Conservation (phyloP, 2,329 filamentous ascomycete genomes). For the Coleophoma cylindrospora region DNA sequence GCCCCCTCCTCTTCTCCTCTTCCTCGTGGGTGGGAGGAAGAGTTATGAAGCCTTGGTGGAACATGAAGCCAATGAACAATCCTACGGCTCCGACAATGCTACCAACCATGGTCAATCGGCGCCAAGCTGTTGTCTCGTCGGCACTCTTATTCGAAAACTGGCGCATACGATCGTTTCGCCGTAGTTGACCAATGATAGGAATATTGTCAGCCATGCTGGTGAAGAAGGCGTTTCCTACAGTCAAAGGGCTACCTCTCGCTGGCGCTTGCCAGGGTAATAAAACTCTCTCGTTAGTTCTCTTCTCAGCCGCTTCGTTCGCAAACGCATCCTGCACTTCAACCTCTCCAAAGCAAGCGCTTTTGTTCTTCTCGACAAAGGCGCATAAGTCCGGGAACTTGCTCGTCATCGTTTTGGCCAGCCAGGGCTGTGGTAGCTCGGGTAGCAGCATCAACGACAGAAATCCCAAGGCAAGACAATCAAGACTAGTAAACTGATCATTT, state of each 20-base stretch:
- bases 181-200: constrained; percentile 20
- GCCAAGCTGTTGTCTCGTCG: constrained; percentile 16
- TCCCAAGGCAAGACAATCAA: constrained; percentile 78
- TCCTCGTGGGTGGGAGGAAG: constrained; percentile 9
- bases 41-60: constrained; percentile 26
- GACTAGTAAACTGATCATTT: constrained; percentile 45
- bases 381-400: constrained; percentile 40
- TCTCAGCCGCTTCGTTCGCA: constrained; percentile 2
- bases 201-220: constrained; percentile 21
- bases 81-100: constrained; percentile 22
- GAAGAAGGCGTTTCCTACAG: constrained; percentile 20
- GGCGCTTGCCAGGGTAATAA: constrained; percentile 25
- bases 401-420: constrained; percentile 53
- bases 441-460: constrained; percentile 72
- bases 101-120: constrained; percentile 15
- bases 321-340: constrained; percentile 22
- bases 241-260: constrained; percentile 18
- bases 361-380: constrained; percentile 36
- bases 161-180: constrained; percentile 20
- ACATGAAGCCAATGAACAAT: constrained; percentile 24
- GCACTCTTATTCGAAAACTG: constrained; percentile 16
- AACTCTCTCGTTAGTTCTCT: constrained; percentile 4
- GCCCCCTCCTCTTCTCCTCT: constrained; percentile 4
- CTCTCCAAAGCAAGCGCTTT: constrained; percentile 30
- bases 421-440: constrained; percentile 54